Base-by-base conservation (phyloP, 306 rosid genomes). In the Castanea mollissima region DNA sequence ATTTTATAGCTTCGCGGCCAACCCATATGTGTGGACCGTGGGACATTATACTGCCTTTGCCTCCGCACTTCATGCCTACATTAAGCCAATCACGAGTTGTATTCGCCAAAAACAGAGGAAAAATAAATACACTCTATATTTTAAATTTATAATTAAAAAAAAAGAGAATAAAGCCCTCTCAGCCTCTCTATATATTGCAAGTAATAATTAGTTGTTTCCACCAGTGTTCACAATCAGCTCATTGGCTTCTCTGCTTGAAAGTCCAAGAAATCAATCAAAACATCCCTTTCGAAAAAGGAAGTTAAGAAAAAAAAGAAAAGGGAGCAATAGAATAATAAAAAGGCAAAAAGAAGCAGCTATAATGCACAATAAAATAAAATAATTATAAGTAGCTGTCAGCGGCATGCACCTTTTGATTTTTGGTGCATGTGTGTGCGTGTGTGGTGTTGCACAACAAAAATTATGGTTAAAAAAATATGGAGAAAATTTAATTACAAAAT, bases 401-500 rank as follows among this genome's bases (percentile, higher is more conserved):
- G 83, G 85, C 70, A 86, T 38, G 73, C 38, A 74, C 44, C 82
- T 51, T 51, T 76, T 77, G 56, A 81, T 81, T 81, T 70, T 69
- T 77, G 68, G 58, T 85, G 84, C 63, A 83, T 87, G 84, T 85
- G 74, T 74, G 85, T 83, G 81, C 78, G 87, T n/a, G n/a, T 0
- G 2, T 23, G 46, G 46, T 25, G 46, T 41, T 41, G 46, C 46
- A 41, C 46, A 41, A 41, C 80, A 23, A 81, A 73, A 59, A 75
- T 78, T 63, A 20, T 21, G 63, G 57, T 76, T 84, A 79, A 35
- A 81, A 71, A 29, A 79, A 75, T 75, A 25, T 25, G 2, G 27
- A 25, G 0, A 25, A 25, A 25, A 1, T 25, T 25, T 25, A 25
- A 25, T 2, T 25, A 25, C 2, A 25, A 1, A 25, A 25, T 25